Evolutionary conservation across 192 early-diverging fungal species (phyloP), one percentile per base, ranked within the genome.

Genomic region (Cladochytrium replicatum): DNA sequence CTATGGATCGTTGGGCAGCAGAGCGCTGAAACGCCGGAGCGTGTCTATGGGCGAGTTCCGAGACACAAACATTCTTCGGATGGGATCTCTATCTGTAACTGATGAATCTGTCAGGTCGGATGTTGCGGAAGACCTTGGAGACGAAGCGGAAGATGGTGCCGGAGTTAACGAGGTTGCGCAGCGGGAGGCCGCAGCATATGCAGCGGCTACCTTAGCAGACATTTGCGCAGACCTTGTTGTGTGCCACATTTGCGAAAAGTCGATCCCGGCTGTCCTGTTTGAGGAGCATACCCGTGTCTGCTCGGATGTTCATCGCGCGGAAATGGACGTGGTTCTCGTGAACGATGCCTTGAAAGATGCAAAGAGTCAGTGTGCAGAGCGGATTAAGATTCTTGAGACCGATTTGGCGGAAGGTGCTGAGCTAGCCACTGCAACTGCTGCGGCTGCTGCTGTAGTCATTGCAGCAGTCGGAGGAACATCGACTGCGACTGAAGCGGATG

Each of bases 171-270:
- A 37, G 34, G 17, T 13, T 13, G 34, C 13, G 17, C 34, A 52
- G 3, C 43, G 19, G 9, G 50, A 52, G 27, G 51, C 45, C 6
- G 50, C 47, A 3, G 48, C 15, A 22, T 50, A 50, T 43, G 46
- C 3, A 2, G 15, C 50, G 51, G 46, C 26, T 5, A 48, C 21
- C 17, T 2, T 15, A 24, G 8, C 48, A 15, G 0, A 15, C n/a
- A 21, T 56, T 21, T 13, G 21, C 21, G 19, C 48, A 9, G 68
- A 78, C 38, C 47, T 72, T 0, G 78, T 79, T 0, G 66, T 88
- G 2, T 91, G 88, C 54, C 75, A 80, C 39, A 78, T 91, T 22
- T 91, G 88, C 46, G 88, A 91, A 48, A 62, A 78, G 31, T 70
- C 61, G 34, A 69, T 87, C 30, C 81, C 85, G 6, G 75, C 74